Conservation (phyloP, 2,329 filamentous ascomycete species). For the Metarhizium robertsii region DNA sequence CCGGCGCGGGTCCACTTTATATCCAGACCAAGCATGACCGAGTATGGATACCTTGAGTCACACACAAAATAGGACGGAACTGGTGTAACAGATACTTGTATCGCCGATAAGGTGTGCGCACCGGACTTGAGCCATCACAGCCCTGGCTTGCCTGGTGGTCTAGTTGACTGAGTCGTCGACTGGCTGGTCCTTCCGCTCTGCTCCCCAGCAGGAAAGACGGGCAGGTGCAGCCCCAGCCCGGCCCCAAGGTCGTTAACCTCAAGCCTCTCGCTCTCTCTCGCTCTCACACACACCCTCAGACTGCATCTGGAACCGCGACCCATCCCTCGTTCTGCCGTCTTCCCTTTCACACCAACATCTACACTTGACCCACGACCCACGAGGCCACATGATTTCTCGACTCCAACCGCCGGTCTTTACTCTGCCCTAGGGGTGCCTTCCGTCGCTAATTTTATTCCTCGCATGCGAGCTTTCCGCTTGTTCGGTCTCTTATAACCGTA, state of each 20-base stretch:
- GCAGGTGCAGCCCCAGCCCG: too few species aligned
- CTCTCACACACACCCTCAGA: not conserved
- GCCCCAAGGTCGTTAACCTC: too few species aligned
- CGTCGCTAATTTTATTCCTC: slow-evolving; percentile 1
- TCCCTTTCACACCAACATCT: slow-evolving; percentile 15
- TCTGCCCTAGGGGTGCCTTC: not conserved
- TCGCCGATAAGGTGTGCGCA: not conserved
- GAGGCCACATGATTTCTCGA: slow-evolving; percentile 8
- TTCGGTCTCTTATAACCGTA: slow-evolving; percentile 2
- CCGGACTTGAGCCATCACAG: not conserved
- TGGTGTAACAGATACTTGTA: not conserved
- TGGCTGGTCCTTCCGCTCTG: too few species aligned
- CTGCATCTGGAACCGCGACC: slow-evolving; percentile 16
- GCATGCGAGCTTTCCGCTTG: slow-evolving; percentile 1
- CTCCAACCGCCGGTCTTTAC: not conserved
- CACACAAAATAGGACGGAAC: not conserved
- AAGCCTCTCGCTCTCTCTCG: not conserved
- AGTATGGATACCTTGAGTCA: not conserved
- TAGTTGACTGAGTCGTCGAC: too few species aligned
- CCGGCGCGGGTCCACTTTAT: slow-evolving; percentile 1
- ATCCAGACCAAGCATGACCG: not conserved
- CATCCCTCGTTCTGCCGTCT: slow-evolving; percentile 14
- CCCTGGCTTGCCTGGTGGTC: too few species aligned
- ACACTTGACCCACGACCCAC: slow-evolving; percentile 10
- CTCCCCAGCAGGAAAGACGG: not conserved